Evolutionary conservation across 148 eudicot species (phyloP).

Genomic region (Vaccinium vitisidaea): DNA sequence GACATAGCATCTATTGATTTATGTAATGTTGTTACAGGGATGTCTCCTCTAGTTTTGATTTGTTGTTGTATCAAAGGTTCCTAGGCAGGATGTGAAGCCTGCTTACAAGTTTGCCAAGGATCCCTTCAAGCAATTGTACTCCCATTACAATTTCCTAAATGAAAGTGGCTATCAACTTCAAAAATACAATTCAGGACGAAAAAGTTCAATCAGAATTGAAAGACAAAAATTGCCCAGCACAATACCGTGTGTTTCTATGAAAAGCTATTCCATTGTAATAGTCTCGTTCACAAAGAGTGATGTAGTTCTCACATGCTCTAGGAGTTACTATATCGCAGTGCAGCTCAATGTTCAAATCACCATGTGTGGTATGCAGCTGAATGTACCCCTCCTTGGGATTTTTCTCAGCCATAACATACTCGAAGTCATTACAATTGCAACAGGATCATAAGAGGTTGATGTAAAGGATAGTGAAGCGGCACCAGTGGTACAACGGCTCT

Average conservation of each 20-base stretch:
- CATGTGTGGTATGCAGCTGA: constrained; percentile 89
- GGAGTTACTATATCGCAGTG: constrained; percentile 89
- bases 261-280: constrained; percentile 87
- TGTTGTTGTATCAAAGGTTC: too few species aligned
- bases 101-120: too few species aligned
- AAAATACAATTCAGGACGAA: not conserved
- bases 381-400: constrained; percentile 96
- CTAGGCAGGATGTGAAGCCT: too few species aligned
- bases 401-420: constrained; percentile 84
- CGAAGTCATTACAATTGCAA: constrained; percentile 73
- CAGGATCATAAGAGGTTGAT: constrained; percentile 88
- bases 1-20: too few species aligned
- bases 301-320: constrained; percentile 90
- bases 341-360: constrained; percentile 91
- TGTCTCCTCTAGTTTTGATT: too few species aligned
- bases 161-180: constrained; percentile 7
- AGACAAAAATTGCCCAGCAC: not conserved
- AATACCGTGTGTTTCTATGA: constrained; percentile 86
- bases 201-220: not conserved
- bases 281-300: constrained; percentile 88
- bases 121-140: too few species aligned
- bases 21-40: too few species aligned
- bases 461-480: constrained; percentile 98
- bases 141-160: constrained; percentile 56
- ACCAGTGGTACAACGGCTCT: constrained; percentile 89